Evolutionary conservation across 768 basidiomycete species (phyloP).

Genomic region (Suillus fuscotomentosus): DNA sequence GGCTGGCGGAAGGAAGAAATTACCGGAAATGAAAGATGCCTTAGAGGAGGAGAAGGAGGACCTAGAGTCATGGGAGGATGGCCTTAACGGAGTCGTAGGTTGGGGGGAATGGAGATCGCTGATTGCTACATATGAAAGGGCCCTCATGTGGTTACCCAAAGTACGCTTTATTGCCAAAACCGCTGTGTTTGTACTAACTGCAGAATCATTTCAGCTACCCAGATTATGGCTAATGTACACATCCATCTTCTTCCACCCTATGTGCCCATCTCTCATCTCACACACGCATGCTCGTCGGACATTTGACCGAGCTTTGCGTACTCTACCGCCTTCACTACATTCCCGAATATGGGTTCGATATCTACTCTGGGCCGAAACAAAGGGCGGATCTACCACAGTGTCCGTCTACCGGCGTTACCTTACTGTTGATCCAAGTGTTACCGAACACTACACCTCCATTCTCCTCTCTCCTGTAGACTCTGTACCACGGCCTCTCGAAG

Average conservation of each 20-base stretch:
- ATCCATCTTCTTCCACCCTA: conserved; percentile 84
- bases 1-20: conserved; percentile 87
- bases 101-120: conserved; percentile 95
- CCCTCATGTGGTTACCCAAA: conserved; percentile 91
- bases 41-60: conserved; percentile 82
- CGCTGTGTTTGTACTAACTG: conserved; percentile 8
- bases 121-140: conserved; percentile 86
- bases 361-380: conserved; percentile 85
- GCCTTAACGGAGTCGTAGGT: conserved; percentile 86
- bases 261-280: conserved; percentile 80
- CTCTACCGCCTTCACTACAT: conserved; percentile 90
- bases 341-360: conserved; percentile 91
- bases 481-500: conserved; percentile 80
- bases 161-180: conserved; percentile 41
- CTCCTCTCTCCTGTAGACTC: conserved; percentile 61
- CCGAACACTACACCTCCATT: conserved; percentile 73
- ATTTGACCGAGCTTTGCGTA: conserved; percentile 91
- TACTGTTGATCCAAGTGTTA: conserved; percentile 73
- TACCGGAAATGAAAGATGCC: conserved; percentile 87
- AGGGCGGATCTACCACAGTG: conserved; percentile 76
- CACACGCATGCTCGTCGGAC: conserved; percentile 91
- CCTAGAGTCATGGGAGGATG: conserved; percentile 81
- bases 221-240: conserved; percentile 93
- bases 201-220: conserved; percentile 61
- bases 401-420: conserved; percentile 89